Conservation (phyloP, 495 filamentous ascomycete species). For the Annulohypoxylon bovei region DNA sequence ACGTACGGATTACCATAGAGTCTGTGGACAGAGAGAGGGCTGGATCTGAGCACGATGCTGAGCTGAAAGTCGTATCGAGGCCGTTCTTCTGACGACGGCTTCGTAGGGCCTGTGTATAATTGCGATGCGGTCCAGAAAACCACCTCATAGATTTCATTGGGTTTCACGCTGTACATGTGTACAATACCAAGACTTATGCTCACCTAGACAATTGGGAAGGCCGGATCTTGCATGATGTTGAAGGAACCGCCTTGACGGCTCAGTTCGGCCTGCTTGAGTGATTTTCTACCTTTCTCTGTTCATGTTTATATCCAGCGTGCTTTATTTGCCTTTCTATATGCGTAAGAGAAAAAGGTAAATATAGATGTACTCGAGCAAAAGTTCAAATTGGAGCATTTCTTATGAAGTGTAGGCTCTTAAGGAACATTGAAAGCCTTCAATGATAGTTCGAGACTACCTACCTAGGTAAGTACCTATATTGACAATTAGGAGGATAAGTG, state of each 20-base stretch:
- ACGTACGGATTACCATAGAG: constrained; percentile 16
- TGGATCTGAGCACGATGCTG: constrained; percentile 4
- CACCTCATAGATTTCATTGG: constrained; percentile 56
- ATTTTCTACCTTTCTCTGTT: constrained; percentile 9
- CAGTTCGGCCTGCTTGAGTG: constrained; percentile 10
- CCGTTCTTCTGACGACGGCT: constrained; percentile 21
- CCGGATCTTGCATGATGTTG: constrained; percentile 24
- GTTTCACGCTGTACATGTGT: constrained; percentile 56
- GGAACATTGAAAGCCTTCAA: no score
- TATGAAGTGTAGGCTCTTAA: background rate
- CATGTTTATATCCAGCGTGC: background rate
- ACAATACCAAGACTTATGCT: constrained; percentile 48
- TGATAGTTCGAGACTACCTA: background rate
- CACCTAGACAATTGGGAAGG: constrained; percentile 22
- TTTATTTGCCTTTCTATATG: background rate
- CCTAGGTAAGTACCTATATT: background rate
- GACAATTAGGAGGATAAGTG: no score
- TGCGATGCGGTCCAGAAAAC: constrained; percentile 46
- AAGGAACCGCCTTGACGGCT: background rate
- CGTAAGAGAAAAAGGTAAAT: background rate
- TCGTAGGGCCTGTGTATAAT: constrained; percentile 50
- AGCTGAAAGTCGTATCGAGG: constrained; percentile 27
- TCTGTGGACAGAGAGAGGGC: constrained; percentile 20
- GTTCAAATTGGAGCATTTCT: background rate
- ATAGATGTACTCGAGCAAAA: background rate